These are phyloP conservation scores for Noccaea caerulescens DNA, from an alignment of 345 rosid species.

Conservation along the genomic window DNA sequence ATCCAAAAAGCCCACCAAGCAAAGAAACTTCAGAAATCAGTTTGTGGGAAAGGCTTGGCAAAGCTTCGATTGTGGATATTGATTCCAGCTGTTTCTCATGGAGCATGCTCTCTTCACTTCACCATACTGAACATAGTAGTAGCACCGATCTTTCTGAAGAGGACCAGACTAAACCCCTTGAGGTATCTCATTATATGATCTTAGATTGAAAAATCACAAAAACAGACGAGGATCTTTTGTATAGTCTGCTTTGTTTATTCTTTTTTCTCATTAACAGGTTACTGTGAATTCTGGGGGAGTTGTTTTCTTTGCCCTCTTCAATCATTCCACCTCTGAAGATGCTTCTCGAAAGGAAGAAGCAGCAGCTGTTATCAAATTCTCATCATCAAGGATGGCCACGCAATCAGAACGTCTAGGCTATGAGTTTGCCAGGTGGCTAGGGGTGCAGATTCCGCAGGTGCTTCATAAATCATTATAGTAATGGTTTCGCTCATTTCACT, in stretches of 20 bases:
- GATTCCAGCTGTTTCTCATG: slow-evolving; percentile 77
- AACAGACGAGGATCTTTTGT: slow-evolving; percentile 10
- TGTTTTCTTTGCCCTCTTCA: slow-evolving; percentile 95
- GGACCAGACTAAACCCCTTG: slow-evolving; percentile 84
- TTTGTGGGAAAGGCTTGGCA: slow-evolving; percentile 95
- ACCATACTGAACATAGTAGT: slow-evolving; percentile 90
- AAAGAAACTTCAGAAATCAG: slow-evolving; percentile 64
- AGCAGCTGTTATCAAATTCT: slow-evolving; percentile 96
- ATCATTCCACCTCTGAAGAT: slow-evolving; percentile 54
- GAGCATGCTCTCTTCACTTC: slow-evolving; percentile 94
- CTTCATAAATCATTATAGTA: neutral
- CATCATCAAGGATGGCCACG: slow-evolving; percentile 99
- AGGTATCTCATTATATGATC: slow-evolving; percentile 53
- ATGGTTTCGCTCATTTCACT: neutral
- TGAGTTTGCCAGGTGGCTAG: slow-evolving; percentile 96
- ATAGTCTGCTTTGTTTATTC: slow-evolving; percentile 21
- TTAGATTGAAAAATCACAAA: no score
- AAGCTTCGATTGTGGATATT: slow-evolving; percentile 68
- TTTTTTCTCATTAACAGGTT: slow-evolving; percentile 58
- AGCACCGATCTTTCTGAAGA: slow-evolving; percentile 88
- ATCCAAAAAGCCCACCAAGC: slow-evolving; percentile 52
- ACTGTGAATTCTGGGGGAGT: slow-evolving; percentile 99
- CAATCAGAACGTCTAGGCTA: slow-evolving; percentile 99
- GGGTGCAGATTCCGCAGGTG: slow-evolving; percentile 95
- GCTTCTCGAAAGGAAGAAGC: slow-evolving; percentile 74